Conservation (phyloP, 192 early-diverging fungal genomes). For the Physocladia obscura region DNA sequence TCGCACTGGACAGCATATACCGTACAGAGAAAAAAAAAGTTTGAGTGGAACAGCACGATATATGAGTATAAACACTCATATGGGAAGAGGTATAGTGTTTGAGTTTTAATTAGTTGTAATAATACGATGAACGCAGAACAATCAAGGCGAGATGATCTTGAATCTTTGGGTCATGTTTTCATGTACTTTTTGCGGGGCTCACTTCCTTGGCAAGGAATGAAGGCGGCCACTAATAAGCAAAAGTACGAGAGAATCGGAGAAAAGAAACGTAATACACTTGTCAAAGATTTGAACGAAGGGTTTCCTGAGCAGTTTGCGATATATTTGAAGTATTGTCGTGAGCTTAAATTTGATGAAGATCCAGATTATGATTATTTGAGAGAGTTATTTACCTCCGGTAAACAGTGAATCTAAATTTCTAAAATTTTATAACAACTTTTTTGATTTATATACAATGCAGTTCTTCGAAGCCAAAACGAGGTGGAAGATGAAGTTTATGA, state of each 20-base stretch:
- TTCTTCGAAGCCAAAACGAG: conserved; percentile 58
- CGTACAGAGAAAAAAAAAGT: conserved; percentile 90
- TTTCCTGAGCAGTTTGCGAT: conserved; percentile 90
- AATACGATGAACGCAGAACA: conserved; percentile 66
- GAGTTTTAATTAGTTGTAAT: background rate
- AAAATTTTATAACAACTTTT: background rate
- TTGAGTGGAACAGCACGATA: conserved; percentile 90
- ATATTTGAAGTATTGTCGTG: conserved; percentile 86
- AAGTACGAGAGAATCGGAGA: conserved; percentile 99
- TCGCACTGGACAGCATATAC: conserved; percentile 82
- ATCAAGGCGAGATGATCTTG: conserved; percentile 94
- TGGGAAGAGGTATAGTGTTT: conserved; percentile 72
- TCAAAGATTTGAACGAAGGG: conserved; percentile 88
- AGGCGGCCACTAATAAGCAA: conserved; percentile 97
- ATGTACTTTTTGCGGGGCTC: conserved; percentile 95
- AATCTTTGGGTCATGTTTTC: conserved; percentile 97
- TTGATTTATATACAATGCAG: conserved; percentile 20
- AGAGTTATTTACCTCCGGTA: conserved; percentile 77
- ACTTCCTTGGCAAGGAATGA: conserved; percentile 96
- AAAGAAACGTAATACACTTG: conserved; percentile 87
- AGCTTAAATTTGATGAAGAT: conserved; percentile 89
- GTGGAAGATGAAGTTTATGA: conserved; percentile 91
- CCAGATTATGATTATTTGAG: conserved; percentile 95
- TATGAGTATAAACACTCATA: conserved; percentile 93
- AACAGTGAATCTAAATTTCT: background rate